Conservation (phyloP, 2,329 filamentous ascomycete species). For the Claviceps capensis region DNA sequence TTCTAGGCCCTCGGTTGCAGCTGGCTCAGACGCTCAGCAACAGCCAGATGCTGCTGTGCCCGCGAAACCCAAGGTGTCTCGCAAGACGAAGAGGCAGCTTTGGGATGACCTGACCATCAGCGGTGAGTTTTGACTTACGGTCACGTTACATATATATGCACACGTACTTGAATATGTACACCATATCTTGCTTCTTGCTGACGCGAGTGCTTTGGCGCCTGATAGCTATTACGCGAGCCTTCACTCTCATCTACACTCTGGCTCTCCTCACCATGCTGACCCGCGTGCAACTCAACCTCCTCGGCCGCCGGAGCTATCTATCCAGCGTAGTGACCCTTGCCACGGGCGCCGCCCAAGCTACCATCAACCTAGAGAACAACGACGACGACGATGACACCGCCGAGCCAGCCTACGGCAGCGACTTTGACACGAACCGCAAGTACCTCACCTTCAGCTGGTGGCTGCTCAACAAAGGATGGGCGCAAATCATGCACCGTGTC, state of each 20-base stretch:
- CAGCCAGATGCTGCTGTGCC: conserved; percentile 27
- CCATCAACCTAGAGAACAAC: conserved; percentile 83
- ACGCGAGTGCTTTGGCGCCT: background rate
- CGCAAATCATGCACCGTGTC: conserved; percentile 67
- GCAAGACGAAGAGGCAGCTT: conserved; percentile 77
- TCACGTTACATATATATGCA: background rate
- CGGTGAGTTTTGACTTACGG: conserved; percentile 41
- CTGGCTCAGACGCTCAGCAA: conserved; percentile 20
- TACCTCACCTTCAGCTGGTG: conserved; percentile 98
- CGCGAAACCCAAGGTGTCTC: conserved; percentile 32
- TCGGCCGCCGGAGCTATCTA: conserved; percentile 87
- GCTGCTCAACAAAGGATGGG: conserved; percentile 84
- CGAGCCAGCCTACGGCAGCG: conserved; percentile 74
- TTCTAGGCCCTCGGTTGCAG: conserved; percentile 29
- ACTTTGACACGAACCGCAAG: conserved; percentile 90
- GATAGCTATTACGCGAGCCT: conserved; percentile 68
- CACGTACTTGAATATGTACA: background rate
- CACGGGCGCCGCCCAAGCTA: conserved; percentile 56
- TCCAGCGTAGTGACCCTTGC: conserved; percentile 90
- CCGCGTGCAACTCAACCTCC: conserved; percentile 88
- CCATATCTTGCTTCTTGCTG: background rate
- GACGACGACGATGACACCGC: conserved; percentile 63
- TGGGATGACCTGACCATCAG: conserved; percentile 97
- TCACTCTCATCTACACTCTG: conserved; percentile 85
- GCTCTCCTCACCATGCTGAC: conserved; percentile 84